These are phyloP conservation scores for Chrysanthemum lavandulifolium DNA, from an alignment of 129 eudicot species.

Conservation along the genomic window DNA sequence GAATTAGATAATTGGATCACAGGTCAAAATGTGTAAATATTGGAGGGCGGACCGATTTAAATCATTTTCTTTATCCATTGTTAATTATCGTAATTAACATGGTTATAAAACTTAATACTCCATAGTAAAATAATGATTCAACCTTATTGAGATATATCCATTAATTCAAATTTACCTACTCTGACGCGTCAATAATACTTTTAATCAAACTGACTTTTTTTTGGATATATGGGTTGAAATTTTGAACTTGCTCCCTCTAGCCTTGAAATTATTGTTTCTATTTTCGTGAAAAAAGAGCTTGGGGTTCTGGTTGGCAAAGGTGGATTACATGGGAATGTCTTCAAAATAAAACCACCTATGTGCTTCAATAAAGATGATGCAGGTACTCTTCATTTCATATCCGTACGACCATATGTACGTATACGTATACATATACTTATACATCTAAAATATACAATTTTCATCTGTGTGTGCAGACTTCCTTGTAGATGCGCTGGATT, in stretches of 20 bases:
- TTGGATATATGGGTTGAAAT: background rate
- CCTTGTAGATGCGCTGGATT: conserved; percentile 86
- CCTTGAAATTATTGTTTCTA: background rate
- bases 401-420: background rate
- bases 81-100: too few relatives aligned
- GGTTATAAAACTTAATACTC: too few relatives aligned
- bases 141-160: too few relatives aligned
- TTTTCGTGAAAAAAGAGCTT: conserved; percentile 52
- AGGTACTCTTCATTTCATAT: conserved; percentile 42
- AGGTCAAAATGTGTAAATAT: too few relatives aligned
- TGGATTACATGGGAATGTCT: conserved; percentile 92
- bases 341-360: conserved; percentile 97
- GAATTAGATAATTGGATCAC: background rate
- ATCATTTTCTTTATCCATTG: too few relatives aligned
- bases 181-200: too few relatives aligned
- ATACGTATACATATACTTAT: background rate
- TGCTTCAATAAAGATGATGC: conserved; percentile 93
- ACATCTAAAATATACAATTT: background rate
- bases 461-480: conserved; percentile 54
- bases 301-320: conserved; percentile 95
- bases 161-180: too few relatives aligned
- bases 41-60: background rate
- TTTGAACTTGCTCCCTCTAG: background rate
- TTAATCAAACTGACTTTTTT: too few relatives aligned
- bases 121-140: too few relatives aligned